Conservation (phyloP, 2,329 filamentous ascomycete species). For the Verticillium tricorpus region DNA sequence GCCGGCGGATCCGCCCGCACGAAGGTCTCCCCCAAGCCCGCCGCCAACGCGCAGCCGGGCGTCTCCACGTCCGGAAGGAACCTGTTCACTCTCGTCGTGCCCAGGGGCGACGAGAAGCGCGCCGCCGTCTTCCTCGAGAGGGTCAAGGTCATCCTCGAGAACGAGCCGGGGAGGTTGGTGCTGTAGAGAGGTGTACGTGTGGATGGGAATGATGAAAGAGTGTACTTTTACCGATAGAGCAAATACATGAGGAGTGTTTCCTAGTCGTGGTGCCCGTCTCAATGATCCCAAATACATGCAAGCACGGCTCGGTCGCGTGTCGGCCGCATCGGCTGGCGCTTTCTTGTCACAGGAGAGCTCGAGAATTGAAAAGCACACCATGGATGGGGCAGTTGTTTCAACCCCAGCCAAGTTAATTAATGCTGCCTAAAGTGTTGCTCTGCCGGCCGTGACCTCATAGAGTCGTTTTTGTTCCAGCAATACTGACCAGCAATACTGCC, state of each 20-base stretch:
- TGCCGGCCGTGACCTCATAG: neutral
- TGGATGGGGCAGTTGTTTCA: too few relatives aligned
- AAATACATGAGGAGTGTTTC: neutral
- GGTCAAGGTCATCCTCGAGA: conserved; percentile 78
- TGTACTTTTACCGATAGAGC: conserved; percentile 9
- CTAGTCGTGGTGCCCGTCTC: neutral
- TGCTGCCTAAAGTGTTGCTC: neutral
- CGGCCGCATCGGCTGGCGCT: too few relatives aligned
- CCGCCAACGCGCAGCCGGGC: conserved; percentile 20
- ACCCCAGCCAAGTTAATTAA: neutral
- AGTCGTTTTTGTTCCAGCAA: neutral
- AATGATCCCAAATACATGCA: too few relatives aligned
- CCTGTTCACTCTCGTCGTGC: conserved; percentile 77
- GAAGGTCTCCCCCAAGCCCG: conserved; percentile 23
- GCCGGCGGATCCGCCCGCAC: conserved; percentile 31
- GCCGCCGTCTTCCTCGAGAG: conserved; percentile 79
- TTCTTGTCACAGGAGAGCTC: too few relatives aligned
- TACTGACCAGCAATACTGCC: too few relatives aligned
- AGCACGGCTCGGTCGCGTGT: too few relatives aligned
- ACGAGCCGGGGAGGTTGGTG: conserved; percentile 72
- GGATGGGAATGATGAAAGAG: conserved; percentile 5
- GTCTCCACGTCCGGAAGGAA: conserved; percentile 58
- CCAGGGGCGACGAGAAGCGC: conserved; percentile 74
- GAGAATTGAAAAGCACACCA: neutral
- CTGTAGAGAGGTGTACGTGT: conserved; percentile 35